Percentiles rank a stretch among this genome's conserved stretches.
Evolutionary conservation across 768 basidiomycete genomes (phyloP).

Genomic region (Leucocoprinus leucothites): DNA sequence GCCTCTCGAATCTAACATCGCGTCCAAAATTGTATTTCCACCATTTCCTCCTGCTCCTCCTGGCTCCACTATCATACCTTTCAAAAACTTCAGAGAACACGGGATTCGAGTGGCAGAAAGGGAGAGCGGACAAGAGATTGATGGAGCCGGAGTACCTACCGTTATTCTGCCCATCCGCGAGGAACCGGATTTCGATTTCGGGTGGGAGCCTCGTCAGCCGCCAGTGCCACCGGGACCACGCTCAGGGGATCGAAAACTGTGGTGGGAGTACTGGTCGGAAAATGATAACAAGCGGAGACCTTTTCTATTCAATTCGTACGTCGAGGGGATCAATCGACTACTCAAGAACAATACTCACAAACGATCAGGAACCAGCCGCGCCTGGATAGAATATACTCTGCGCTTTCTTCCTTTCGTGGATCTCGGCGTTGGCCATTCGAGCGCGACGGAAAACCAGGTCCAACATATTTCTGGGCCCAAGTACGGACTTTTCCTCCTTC

Average conservation of each 20-base stretch:
- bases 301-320: slow-evolving; percentile 4
- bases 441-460: background rate
- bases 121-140: slow-evolving; percentile 1
- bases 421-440: slow-evolving; percentile 5
- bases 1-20: background rate
- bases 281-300: background rate
- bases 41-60: background rate
- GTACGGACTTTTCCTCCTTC: background rate
- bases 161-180: slow-evolving; percentile 1
- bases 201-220: background rate
- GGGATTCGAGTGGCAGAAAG: background rate
- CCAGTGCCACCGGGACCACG: background rate
- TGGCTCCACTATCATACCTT: background rate
- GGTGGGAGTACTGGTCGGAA: slow-evolving; percentile 9
- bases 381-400: background rate
- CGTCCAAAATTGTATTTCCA: background rate
- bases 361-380: background rate
- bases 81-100: slow-evolving; percentile 5
- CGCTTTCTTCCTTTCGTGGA: background rate
- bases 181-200: background rate
- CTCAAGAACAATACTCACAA: background rate
- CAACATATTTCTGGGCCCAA: slow-evolving; percentile 8
- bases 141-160: slow-evolving; percentile 4
- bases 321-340: background rate
- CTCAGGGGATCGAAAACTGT: background rate